Evolutionary conservation across 176 grass and related monocot species (phyloP), one percentile per base, ranked within the genome.

Genomic region (Aegilops bicornis): DNA sequence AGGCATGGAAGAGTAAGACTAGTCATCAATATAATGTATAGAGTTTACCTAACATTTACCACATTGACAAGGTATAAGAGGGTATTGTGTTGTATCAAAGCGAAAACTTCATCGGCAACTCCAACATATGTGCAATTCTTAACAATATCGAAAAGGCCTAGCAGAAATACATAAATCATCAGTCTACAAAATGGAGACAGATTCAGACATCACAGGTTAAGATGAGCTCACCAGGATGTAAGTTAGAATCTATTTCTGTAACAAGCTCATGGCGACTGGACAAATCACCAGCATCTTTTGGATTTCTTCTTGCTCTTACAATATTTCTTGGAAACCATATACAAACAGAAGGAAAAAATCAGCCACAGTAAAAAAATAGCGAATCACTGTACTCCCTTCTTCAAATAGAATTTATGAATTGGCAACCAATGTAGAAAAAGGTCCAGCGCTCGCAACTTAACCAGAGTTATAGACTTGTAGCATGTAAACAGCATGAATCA

Each of bases 41-140:
- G 8, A 20, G 15, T 79, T 60, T 92, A 95, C 96, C 96, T 94
- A 71, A 95, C 47, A 86, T 92, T 95, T 77, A 95, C 91, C 39
- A 98, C 88, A 92, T 98, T 89, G 64, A 95, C 90, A 81, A 98
- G 93, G 86, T 98, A 98, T 80, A 98, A 66, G 66, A 79, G 86
- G 67, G 91, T 95, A 89, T 82, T 94, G 48, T 98, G 85, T 35
- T 98, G 93, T 77, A 98, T 86, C 84, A 95, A 88, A 25, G 96
- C 93, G 63, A 95, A 93, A 76, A 89, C 84, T 84, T 98, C 96
- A 86, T 95, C 91, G 40, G 90, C 88, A 87, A 98, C 79, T 63
- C 96, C 93, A 91, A 98, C 88, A 92, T 95, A 98, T 76, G 93
- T 95, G 84, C 93, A 98, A 67, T 94, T 90, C 90, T 95, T 98